A percentile compares a stretch with the other conserved stretches of the same genome.
Conservation (phyloP, 2,329 filamentous ascomycete species). For the Colletotrichum phormii region DNA sequence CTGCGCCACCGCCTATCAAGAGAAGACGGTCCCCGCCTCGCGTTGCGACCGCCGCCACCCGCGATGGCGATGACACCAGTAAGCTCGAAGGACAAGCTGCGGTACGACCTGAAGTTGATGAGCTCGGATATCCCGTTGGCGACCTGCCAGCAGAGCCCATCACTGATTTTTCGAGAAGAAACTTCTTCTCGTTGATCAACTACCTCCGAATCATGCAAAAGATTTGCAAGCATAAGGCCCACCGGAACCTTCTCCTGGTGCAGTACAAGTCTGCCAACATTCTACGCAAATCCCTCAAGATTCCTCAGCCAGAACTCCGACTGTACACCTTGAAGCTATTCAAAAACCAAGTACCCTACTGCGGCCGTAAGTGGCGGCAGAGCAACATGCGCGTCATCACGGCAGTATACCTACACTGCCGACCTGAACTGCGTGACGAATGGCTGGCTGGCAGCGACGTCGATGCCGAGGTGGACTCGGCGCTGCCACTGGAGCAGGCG, state of each 20-base stretch:
- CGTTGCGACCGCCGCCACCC: conserved; percentile 41
- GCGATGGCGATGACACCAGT: conserved; percentile 40
- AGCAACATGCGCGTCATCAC: conserved; percentile 99
- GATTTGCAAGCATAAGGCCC: conserved; percentile 94
- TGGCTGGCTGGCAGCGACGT: conserved; percentile 94
- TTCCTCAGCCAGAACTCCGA: conserved; percentile 87
- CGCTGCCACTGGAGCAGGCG: conserved; percentile 90
- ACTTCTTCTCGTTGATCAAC: conserved; percentile 96
- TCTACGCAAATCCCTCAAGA: conserved; percentile 89
- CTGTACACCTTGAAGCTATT: conserved; percentile 98
- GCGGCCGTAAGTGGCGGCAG: conserved; percentile 97
- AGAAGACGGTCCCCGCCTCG: conserved; percentile 61
- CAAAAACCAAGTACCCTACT: conserved; percentile 98
- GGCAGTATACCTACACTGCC: conserved; percentile 92
- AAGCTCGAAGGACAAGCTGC: conserved; percentile 49
- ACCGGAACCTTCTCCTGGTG: conserved; percentile 92
- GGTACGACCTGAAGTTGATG: conserved; percentile 77
- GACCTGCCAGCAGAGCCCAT: conserved; percentile 80
- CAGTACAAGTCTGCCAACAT: conserved; percentile 96
- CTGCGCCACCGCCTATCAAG: conserved; percentile 85
- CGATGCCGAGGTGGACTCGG: conserved; percentile 93
- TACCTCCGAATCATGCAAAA: conserved; percentile 97
- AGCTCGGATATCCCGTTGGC: conserved; percentile 83
- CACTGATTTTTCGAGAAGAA: conserved; percentile 90
- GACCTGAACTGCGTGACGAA: conserved; percentile 92